A percentile compares a stretch with the other conserved stretches of the same genome.
Conservation (phyloP, 331 rosid species). For the Telfairia occidentalis region DNA sequence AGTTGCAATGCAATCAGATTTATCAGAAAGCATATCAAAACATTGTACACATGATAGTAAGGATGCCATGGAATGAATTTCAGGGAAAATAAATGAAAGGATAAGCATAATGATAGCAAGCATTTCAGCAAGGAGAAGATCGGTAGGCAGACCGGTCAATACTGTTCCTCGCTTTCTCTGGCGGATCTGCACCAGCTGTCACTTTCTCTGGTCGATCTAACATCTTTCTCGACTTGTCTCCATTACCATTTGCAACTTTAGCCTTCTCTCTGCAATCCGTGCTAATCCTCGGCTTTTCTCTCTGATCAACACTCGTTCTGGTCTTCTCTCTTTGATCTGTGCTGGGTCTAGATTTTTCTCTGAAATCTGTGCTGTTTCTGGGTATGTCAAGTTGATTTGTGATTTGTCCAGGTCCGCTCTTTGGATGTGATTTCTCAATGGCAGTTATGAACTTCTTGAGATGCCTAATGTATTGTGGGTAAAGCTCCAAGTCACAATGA, state of each 20-base stretch:
- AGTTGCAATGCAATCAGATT: conserved; percentile 12
- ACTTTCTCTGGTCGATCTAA: conserved; percentile 40
- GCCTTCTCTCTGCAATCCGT: conserved; percentile 49
- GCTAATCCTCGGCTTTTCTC: conserved; percentile 37
- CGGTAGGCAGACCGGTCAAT: conserved; percentile 60
- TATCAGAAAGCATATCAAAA: conserved; percentile 14
- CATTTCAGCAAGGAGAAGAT: background rate
- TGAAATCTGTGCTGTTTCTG: conserved; percentile 51
- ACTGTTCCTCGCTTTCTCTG: conserved; percentile 29
- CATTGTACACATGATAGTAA: background rate
- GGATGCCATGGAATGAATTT: background rate
- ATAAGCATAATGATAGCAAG: background rate
- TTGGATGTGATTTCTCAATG: conserved; percentile 38
- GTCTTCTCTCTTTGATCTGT: conserved; percentile 45
- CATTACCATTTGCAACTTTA: conserved; percentile 40
- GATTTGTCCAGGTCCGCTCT: conserved; percentile 24
- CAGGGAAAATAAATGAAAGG: background rate
- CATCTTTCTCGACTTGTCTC: conserved; percentile 50
- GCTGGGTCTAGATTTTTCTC: conserved; percentile 62
- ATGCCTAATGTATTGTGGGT: conserved; percentile 71
- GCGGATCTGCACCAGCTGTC: conserved; percentile 28
- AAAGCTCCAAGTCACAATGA: conserved; percentile 75
- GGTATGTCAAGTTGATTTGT: conserved; percentile 42
- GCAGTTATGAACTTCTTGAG: conserved; percentile 56
- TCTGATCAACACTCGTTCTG: conserved; percentile 34